These are phyloP conservation scores for Escovopsis weberi DNA, from an alignment of 2,329 filamentous ascomycete species.

Conservation along the genomic window DNA sequence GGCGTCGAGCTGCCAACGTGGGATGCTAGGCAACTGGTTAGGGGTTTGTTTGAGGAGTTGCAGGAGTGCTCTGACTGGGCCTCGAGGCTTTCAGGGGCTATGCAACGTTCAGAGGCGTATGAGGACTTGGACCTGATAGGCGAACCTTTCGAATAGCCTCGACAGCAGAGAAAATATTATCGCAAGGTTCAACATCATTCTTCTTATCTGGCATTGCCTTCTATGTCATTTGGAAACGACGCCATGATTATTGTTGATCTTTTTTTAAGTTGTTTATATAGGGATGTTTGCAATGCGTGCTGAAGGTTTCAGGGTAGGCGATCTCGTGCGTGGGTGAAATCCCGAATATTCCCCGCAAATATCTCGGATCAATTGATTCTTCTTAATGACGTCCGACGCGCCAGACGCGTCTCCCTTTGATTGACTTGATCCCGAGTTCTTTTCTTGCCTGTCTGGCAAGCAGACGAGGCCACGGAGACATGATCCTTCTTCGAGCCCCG, in stretches of 20 bases:
- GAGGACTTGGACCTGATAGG: not conserved
- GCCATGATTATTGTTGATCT: no score
- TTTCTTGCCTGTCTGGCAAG: no score
- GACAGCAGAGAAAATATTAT: no score
- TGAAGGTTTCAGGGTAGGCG: not conserved
- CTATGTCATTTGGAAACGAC: no score
- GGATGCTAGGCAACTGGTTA: conserved; percentile 15
- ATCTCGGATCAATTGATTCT: not conserved
- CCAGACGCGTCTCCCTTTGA: conserved; percentile 15
- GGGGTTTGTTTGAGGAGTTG: conserved; percentile 17
- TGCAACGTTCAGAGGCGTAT: not conserved
- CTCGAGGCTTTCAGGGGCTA: conserved; percentile 7
- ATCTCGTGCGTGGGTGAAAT: not conserved
- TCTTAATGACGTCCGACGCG: conserved; percentile 8
- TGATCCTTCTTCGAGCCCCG: no score
- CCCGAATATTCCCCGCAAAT: not conserved
- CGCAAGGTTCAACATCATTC: no score
- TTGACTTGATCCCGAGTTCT: no score
- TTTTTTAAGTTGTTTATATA: no score
- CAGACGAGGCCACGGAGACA: no score
- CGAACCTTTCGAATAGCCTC: no score
- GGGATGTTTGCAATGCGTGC: no score
- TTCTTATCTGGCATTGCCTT: no score
- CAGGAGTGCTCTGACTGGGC: conserved; percentile 22
- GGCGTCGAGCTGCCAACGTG: conserved; percentile 20